These are phyloP conservation scores for Penicillium palitans DNA, from an alignment of 2,329 filamentous ascomycete genomes.

Conservation along the genomic window DNA sequence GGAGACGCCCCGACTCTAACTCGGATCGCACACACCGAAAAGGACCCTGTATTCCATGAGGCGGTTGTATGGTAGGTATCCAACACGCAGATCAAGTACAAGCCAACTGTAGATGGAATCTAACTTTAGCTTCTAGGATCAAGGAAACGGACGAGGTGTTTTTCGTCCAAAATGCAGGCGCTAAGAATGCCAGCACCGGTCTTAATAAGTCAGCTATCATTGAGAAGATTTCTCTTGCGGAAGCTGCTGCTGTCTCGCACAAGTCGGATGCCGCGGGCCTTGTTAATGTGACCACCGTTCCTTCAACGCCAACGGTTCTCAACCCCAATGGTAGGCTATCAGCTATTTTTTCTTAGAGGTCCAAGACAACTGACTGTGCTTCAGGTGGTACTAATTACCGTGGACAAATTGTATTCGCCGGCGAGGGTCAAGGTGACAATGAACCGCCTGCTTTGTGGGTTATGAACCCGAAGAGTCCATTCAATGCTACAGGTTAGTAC, in stretches of 20 bases:
- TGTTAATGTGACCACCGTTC: conserved; percentile 9
- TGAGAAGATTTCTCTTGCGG: conserved; percentile 17
- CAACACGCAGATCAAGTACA: background rate
- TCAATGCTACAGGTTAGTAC: conserved; percentile 18
- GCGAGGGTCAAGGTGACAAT: conserved; percentile 20
- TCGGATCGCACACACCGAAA: conserved; percentile 15
- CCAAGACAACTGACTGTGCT: background rate
- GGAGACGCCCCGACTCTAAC: conserved; percentile 11
- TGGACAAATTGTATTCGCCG: conserved; percentile 15
- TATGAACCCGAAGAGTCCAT: conserved; percentile 21
- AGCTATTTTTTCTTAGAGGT: background rate
- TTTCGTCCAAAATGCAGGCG: conserved; percentile 23
- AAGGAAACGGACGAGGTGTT: conserved; percentile 21
- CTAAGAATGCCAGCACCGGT: conserved; percentile 16
- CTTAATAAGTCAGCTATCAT: conserved; percentile 16
- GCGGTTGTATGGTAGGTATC: conserved; percentile 19
- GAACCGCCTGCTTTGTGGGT: conserved; percentile 19
- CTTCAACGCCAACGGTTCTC: conserved; percentile 11
- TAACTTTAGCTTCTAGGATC: conserved; percentile 4
- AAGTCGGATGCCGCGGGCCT: conserved; percentile 15
- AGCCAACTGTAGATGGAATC: background rate
- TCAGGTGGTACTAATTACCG: conserved; percentile 16
- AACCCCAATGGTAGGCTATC: conserved; percentile 15
- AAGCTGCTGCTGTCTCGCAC: conserved; percentile 17
- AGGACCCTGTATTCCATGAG: conserved; percentile 17